Percentiles rank a stretch among this genome's conserved stretches.
Conservation (phyloP, 345 rosid species). For the Gossypium australe region DNA sequence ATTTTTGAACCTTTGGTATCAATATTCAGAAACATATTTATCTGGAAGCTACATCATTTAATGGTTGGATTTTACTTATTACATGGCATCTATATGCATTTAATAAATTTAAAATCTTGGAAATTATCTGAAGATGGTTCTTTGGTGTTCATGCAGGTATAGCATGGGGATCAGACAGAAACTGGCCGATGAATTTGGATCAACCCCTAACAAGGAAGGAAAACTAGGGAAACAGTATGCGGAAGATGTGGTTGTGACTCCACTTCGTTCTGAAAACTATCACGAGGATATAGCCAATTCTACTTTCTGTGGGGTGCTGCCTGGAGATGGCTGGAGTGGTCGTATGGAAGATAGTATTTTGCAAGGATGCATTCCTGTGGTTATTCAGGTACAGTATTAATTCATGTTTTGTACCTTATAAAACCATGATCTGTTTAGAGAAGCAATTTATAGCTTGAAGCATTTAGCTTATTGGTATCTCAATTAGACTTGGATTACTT, state of each 20-base stretch:
- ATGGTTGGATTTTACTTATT: conserved; percentile 7
- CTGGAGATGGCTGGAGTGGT: conserved; percentile 99
- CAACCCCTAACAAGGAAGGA: conserved; percentile 83
- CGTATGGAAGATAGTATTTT: conserved; percentile 96
- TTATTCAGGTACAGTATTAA: conserved; percentile 67
- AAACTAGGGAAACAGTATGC: conserved; percentile 87
- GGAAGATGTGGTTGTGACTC: conserved; percentile 71
- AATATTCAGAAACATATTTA: not conserved
- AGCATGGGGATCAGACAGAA: conserved; percentile 98
- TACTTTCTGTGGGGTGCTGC: conserved; percentile 84
- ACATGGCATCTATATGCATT: not conserved
- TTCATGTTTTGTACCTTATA: not conserved
- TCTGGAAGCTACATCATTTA: not conserved
- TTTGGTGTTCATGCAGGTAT: conserved; percentile 49
- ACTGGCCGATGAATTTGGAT: conserved; percentile 87
- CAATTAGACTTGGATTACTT: not conserved
- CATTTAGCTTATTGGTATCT: not conserved
- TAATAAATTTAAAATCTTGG: not conserved
- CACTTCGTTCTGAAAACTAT: conserved; percentile 56
- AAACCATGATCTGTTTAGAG: not conserved
- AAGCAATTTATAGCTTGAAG: conserved; percentile 6
- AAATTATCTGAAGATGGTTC: conserved; percentile 6
- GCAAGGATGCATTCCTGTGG: conserved; percentile 96
- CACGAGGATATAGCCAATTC: conserved; percentile 71
- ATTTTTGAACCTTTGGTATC: conserved; percentile 2